Base-by-base conservation (phyloP, 768 basidiomycete species). In the Rubroboletus satanas region DNA sequence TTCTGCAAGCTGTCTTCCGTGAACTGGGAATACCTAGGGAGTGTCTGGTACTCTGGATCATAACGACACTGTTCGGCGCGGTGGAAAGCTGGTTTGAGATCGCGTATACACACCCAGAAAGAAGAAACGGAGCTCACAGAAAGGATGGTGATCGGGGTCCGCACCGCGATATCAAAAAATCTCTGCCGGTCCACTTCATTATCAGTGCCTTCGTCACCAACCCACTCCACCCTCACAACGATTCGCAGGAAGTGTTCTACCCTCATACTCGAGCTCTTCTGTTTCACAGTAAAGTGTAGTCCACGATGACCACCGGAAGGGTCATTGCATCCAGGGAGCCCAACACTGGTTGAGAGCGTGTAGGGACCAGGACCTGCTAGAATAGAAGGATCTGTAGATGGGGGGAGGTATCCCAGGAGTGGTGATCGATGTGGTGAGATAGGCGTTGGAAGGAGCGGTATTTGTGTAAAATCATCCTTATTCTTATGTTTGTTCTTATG, bases 161-260 rank as follows among this genome's bases (percentile, higher is more conserved):
- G 91, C 49, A 96, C 79, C 41, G 91, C 83, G 60, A 96, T 90
- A 63, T 95, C 95, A 67, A 89, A 93, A 60, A 90, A 70, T 73
- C 87, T 94, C 59, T 83, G 78, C 69, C 83, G 87, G 17, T 88
- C 86, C 7, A 77, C 59, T 66, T 93, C 91, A 3, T 84, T 50
- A 65, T 89, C 82, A 32, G 38, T 84, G 11, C 77, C 59, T 63
- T 92, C 83, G 62, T 91, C 86, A 58, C 91, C 90, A 3, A 60
- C 14, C 9, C 85, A 73, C 68, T 93, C 87, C 23, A 97, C 85
- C 23, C 95, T 78, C 49, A 98, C 80, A 23, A 88, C 77, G 45
- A 93, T 76, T 73, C 94, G 94, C 43, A 99, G 73, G 43, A 74
- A 69, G 70, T 99, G 97, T 0, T 80, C 77, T 45, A 98, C 79